Base-by-base conservation (phyloP, 768 basidiomycete genomes). In the Pholiota microspora region DNA sequence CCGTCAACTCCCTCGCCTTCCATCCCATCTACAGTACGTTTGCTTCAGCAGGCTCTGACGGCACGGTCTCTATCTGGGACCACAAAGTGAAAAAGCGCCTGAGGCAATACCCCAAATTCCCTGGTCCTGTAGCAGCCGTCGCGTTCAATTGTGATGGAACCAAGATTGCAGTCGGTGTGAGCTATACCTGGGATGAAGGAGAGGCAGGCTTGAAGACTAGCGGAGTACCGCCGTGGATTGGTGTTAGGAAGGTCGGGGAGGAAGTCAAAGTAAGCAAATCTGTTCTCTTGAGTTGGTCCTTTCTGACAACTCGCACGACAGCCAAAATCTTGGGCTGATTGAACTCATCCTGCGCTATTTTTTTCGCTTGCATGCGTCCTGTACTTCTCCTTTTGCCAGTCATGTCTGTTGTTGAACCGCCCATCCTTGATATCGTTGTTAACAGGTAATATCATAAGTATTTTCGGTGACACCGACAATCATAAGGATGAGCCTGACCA, bases 21-120 rank as follows among this genome's bases (percentile, higher is more conserved):
- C 94, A 98, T 64, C 94, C 96, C 0, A 73, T 80, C 81, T 87
- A 86, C 74, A 95, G 93, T 69, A 98, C 96, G 0, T 97, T 99
- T 62, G 93, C 93, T 0, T 95, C 95, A 0, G 95, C 88, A 2
- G 97, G 97, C 32, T 96, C 94, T 0, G 97, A 99, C 68, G 87
- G 87, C 0, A 89, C 89, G 1, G 92, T 98, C 38, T 94, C 93
- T 0, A 86, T 98, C 55, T 99, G 97, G 97, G 97, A 98, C 67
- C 94, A 95, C 71, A 87, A 88, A 60, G 88, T 95, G 51, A 97
- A 98, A 76, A 98, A 98, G 67, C 86, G 97, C 1, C 75, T 98
- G 50, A 85, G 94, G 23, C 94, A 96, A 62, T 95, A 91, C 59
- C 86, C 88, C 0, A 91, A 91, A 65, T 94, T 86, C 71, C 71